Evolutionary conservation across 2,329 filamentous ascomycete species (phyloP).

Genomic region (Pseudogymnoascus destructans): DNA sequence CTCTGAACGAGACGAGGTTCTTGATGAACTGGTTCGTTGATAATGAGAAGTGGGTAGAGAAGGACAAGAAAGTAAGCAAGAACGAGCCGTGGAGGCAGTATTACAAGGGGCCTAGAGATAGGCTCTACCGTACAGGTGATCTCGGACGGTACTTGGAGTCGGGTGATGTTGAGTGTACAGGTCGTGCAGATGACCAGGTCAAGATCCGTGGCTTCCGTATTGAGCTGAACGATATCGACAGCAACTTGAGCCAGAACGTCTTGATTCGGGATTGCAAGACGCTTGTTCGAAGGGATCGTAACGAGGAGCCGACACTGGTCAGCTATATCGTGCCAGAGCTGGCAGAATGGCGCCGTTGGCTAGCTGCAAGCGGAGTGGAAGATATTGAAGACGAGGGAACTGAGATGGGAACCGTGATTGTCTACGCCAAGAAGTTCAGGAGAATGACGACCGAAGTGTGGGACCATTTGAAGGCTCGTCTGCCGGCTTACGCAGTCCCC

Average conservation of each 20-base stretch:
- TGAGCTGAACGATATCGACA: slow-evolving; percentile 87
- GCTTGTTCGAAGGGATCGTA: slow-evolving; percentile 66
- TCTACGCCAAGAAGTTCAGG: slow-evolving; percentile 31
- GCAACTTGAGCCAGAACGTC: slow-evolving; percentile 59
- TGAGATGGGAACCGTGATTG: slow-evolving; percentile 16
- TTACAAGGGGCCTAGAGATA: slow-evolving; percentile 71
- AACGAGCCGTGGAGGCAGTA: slow-evolving; percentile 64
- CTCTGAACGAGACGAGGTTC: slow-evolving; percentile 24
- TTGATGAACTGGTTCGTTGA: slow-evolving; percentile 27
- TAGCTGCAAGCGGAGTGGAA: slow-evolving; percentile 40
- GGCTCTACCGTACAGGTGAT: slow-evolving; percentile 79
- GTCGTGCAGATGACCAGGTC: slow-evolving; percentile 76
- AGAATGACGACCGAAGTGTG: slow-evolving; percentile 38
- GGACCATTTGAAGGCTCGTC: slow-evolving; percentile 56
- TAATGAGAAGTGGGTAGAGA: slow-evolving; percentile 25
- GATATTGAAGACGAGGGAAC: slow-evolving; percentile 41
- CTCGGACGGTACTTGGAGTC: slow-evolving; percentile 58
- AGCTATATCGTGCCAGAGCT: slow-evolving; percentile 83
- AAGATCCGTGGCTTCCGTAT: slow-evolving; percentile 96
- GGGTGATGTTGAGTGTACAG: slow-evolving; percentile 65
- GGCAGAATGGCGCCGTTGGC: slow-evolving; percentile 58
- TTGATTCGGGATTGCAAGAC: slow-evolving; percentile 78
- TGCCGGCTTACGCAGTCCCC: slow-evolving; percentile 65
- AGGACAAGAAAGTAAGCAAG: slow-evolving; percentile 46
- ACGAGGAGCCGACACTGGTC: slow-evolving; percentile 75